These are phyloP conservation scores for Schizosaccharomyces lindneri DNA, from an alignment of 805 yeast genomes.

Conservation along the genomic window DNA sequence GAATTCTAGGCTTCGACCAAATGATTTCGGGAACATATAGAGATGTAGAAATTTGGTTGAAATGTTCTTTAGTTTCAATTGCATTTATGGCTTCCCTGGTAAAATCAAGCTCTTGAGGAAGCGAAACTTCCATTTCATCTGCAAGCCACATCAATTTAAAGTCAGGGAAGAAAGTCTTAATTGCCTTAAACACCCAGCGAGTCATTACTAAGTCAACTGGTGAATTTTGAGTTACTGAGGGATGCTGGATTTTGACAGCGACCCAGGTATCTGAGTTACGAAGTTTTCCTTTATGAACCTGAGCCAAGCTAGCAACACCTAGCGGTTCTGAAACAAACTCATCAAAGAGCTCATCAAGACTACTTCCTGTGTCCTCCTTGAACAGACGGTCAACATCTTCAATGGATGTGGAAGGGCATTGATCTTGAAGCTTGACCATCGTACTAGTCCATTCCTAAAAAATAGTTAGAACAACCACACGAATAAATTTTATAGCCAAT, in stretches of 20 bases:
- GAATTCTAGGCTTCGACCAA: slow-evolving; percentile 40
- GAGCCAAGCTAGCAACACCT: slow-evolving; percentile 92
- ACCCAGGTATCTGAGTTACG: slow-evolving; percentile 38
- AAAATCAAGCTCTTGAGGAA: slow-evolving; percentile 78
- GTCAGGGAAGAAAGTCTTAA: slow-evolving; percentile 68
- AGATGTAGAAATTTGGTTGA: slow-evolving; percentile 41
- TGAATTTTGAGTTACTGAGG: slow-evolving; percentile 60
- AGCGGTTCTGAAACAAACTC: slow-evolving; percentile 52
- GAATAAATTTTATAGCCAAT: background rate
- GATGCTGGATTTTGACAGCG: slow-evolving; percentile 89
- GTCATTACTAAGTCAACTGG: slow-evolving; percentile 75
- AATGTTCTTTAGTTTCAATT: slow-evolving; percentile 38
- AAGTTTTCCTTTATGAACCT: slow-evolving; percentile 62
- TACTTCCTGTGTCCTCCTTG: slow-evolving; percentile 33
- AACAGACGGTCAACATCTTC: slow-evolving; percentile 51
- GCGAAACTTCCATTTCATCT: slow-evolving; percentile 68
- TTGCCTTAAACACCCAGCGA: slow-evolving; percentile 41
- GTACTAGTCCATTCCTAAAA: slow-evolving; percentile 70
- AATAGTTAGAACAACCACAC: background rate
- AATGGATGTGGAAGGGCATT: slow-evolving; percentile 57
- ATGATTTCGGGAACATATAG: slow-evolving; percentile 51
- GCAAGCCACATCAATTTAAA: slow-evolving; percentile 90
- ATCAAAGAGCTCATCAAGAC: slow-evolving; percentile 36
- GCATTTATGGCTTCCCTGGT: slow-evolving; percentile 70
- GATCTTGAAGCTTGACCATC: slow-evolving; percentile 77